Conservation (phyloP, 495 filamentous ascomycete genomes). For the Penicillium paxilli region DNA sequence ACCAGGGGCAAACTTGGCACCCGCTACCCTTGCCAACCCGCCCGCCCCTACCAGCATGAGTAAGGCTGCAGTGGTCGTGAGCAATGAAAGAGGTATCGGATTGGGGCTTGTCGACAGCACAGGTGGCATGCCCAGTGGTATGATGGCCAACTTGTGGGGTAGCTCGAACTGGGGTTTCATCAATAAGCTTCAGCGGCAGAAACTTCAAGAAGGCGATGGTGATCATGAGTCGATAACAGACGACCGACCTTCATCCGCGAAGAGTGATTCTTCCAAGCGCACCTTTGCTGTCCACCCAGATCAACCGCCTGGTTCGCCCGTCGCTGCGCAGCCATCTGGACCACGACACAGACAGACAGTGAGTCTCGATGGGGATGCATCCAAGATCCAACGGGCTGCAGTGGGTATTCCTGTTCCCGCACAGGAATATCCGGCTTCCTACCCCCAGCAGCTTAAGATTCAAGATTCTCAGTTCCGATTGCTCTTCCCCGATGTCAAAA, state of each 20-base stretch:
- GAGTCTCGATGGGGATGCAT: constrained; percentile 66
- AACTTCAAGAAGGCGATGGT: constrained; percentile 46
- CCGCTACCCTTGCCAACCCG: constrained; percentile 77
- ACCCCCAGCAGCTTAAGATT: constrained; percentile 77
- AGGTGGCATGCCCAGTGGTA: constrained; percentile 73
- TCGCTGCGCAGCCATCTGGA: constrained; percentile 16
- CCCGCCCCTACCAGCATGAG: constrained; percentile 87
- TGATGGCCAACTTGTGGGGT: constrained; percentile 92
- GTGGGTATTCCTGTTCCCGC: constrained; percentile 27
- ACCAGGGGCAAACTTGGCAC: constrained; percentile 69
- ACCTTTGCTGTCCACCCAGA: constrained; percentile 21
- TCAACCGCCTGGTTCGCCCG: constrained; percentile 5
- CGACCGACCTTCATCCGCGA: constrained; percentile 23
- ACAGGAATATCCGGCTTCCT: constrained; percentile 74
- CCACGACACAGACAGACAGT: constrained; percentile 73
- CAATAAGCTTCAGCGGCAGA: constrained; percentile 62
- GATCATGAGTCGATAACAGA: constrained; percentile 32
- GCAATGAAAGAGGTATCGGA: constrained; percentile 69
- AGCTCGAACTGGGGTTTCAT: constrained; percentile 80
- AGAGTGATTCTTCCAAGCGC: constrained; percentile 31
- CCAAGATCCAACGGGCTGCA: constrained; percentile 43
- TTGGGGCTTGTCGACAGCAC: constrained; percentile 58
- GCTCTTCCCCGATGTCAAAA: constrained; percentile 77
- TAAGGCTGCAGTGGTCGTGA: constrained; percentile 79
- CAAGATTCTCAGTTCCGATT: constrained; percentile 94